A percentile compares a stretch with the other conserved stretches of the same genome.
These are phyloP conservation scores for Fusarium poae DNA, from an alignment of 2,329 filamentous ascomycete species.

Conservation along the genomic window DNA sequence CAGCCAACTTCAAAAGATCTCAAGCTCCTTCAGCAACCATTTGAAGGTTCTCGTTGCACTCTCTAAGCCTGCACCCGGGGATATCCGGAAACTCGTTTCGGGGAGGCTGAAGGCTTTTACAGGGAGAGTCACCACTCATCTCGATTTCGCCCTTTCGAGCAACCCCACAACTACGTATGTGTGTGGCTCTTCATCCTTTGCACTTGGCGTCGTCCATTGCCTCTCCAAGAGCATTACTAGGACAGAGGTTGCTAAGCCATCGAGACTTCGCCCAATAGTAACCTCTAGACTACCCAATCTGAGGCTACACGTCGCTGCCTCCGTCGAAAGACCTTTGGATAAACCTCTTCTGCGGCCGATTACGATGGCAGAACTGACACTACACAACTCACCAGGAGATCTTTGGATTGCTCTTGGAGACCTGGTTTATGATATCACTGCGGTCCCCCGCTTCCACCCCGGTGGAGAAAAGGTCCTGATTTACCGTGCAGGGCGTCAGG, in stretches of 20 bases:
- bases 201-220: background rate
- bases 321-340: background rate
- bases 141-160: background rate
- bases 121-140: background rate
- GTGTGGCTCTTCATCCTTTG: background rate
- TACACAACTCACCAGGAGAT: background rate
- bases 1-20: background rate
- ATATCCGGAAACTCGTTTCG: background rate
- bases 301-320: background rate
- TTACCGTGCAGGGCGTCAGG: background rate
- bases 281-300: background rate
- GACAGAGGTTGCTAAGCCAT: background rate
- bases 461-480: slow-evolving; percentile 2
- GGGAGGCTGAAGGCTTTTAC: background rate
- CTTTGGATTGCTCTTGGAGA: slow-evolving; percentile 1
- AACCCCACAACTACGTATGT: background rate
- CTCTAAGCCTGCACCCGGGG: background rate
- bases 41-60: background rate
- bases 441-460: background rate
- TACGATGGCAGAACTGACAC: background rate
- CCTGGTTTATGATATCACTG: background rate
- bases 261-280: background rate
- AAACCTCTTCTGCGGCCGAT: background rate
- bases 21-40: background rate
- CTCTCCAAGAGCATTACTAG: background rate